Conservation (phyloP, 768 basidiomycete genomes). For the Suillus fuscotomentosus region DNA sequence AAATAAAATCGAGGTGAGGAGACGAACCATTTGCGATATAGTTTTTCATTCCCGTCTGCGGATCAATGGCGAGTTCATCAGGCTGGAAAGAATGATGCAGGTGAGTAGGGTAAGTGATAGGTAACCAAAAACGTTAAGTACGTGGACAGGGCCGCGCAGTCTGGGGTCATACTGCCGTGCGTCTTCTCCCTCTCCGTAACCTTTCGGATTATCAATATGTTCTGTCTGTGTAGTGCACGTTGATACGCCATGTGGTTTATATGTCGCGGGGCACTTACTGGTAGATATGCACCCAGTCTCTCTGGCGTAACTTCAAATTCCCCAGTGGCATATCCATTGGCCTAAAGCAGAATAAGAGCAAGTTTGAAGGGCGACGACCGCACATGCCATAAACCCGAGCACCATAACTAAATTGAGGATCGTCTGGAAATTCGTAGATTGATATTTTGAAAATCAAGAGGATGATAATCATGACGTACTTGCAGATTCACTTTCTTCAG, state of each 20-base stretch:
- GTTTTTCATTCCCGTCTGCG: constrained; percentile 90
- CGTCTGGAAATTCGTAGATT: constrained; percentile 42
- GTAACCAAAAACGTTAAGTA: constrained; percentile 23
- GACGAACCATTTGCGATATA: constrained; percentile 78
- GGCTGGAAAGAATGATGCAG: constrained; percentile 41
- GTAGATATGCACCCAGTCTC: constrained; percentile 82
- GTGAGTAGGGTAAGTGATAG: background rate
- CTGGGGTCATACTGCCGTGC: constrained; percentile 72
- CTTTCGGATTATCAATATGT: constrained; percentile 93
- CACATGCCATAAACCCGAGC: constrained; percentile 79
- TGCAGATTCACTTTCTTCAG: constrained; percentile 70
- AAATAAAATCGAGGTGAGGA: background rate
- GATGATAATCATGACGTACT: constrained; percentile 35
- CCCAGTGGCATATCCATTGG: constrained; percentile 76
- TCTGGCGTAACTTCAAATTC: constrained; percentile 87
- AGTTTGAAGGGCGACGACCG: background rate
- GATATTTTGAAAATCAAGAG: background rate
- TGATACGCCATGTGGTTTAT: background rate
- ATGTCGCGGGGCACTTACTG: constrained; percentile 41
- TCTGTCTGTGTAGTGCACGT: constrained; percentile 47
- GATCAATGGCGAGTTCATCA: constrained; percentile 82
- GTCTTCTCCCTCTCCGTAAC: constrained; percentile 84
- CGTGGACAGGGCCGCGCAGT: constrained; percentile 82
- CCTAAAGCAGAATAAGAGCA: constrained; percentile 35
- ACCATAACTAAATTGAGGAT: constrained; percentile 89